Evolutionary conservation across 345 rosid genomes (phyloP).

Genomic region (Citrus australasica): DNA sequence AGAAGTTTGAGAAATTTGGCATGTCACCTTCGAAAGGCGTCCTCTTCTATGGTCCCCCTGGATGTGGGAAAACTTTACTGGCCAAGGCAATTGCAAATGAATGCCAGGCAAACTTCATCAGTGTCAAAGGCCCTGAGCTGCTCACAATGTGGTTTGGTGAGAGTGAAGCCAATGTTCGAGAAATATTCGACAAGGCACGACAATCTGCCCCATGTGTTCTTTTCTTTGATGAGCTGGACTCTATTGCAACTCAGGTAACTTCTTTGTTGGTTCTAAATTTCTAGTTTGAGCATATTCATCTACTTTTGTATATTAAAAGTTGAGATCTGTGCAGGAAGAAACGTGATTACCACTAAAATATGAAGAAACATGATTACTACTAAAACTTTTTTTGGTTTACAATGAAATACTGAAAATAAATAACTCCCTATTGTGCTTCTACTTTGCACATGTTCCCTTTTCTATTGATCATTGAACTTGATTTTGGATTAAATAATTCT

Average conservation of each 20-base stretch:
- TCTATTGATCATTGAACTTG: neutral
- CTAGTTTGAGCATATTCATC: neutral
- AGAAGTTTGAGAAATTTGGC: conserved; percentile 73
- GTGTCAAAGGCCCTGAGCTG: conserved; percentile 70
- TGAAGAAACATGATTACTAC: neutral
- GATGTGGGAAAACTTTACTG: conserved; percentile 67
- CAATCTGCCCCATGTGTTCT: conserved; percentile 75
- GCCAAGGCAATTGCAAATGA: conserved; percentile 71
- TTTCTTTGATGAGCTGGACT: conserved; percentile 80
- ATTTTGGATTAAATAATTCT: neutral
- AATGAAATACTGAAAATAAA: neutral
- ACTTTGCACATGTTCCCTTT: neutral
- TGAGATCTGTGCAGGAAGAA: neutral
- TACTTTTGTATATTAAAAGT: neutral
- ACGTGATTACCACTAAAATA: too few species aligned
- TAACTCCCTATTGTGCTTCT: neutral
- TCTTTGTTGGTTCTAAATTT: neutral
- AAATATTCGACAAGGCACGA: conserved; percentile 70
- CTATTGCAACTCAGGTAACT: conserved; percentile 68
- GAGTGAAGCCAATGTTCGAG: conserved; percentile 74
- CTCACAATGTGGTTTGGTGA: conserved; percentile 83
- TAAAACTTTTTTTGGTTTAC: neutral
- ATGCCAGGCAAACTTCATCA: conserved; percentile 74
- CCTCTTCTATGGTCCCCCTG: conserved; percentile 72
- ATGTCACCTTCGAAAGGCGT: conserved; percentile 83